These are phyloP conservation scores for Phyllosticta citrichinensis DNA, from an alignment of 2,329 filamentous ascomycete species.

Conservation along the genomic window DNA sequence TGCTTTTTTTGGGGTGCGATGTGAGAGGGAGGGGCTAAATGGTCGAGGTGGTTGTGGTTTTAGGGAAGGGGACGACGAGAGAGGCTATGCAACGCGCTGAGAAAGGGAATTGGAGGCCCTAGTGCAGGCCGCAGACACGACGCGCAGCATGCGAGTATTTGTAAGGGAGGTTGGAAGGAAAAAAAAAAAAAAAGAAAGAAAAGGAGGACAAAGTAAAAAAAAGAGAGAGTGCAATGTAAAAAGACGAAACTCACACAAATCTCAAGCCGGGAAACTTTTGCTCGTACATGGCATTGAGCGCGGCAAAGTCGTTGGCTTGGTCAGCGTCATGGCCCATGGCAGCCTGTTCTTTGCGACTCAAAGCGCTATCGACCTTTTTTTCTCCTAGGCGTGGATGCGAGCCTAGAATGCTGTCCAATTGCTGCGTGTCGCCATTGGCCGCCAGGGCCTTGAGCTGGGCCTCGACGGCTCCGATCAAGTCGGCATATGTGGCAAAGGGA, in stretches of 20 bases:
- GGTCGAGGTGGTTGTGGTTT: not conserved
- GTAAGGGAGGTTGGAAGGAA: too few species aligned
- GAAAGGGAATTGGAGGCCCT: not conserved
- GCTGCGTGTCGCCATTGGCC: constrained; percentile 37
- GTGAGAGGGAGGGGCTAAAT: not conserved
- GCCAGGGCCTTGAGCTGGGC: constrained; percentile 44
- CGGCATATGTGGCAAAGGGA: constrained; percentile 55
- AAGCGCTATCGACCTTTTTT: constrained; percentile 69
- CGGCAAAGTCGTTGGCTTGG: constrained; percentile 11
- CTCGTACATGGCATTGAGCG: constrained; percentile 71
- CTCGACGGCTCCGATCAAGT: constrained; percentile 59
- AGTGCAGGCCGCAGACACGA: not conserved
- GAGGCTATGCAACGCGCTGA: too few species aligned
- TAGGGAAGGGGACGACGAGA: not conserved
- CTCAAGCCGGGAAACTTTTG: constrained; percentile 67
- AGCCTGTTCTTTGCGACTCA: constrained; percentile 74
- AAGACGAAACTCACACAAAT: constrained; percentile 51
- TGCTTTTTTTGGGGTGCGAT: not conserved
- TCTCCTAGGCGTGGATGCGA: constrained; percentile 78
- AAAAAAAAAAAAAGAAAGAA: not conserved
- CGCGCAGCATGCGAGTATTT: too few species aligned
- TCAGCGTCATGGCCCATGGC: constrained; percentile 46
- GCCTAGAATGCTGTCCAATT: constrained; percentile 62
- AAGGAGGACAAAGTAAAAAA: not conserved
- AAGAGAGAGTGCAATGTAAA: not conserved